Conservation (phyloP, 2,329 filamentous ascomycete species). For the Aureobasidium mangrovei region DNA sequence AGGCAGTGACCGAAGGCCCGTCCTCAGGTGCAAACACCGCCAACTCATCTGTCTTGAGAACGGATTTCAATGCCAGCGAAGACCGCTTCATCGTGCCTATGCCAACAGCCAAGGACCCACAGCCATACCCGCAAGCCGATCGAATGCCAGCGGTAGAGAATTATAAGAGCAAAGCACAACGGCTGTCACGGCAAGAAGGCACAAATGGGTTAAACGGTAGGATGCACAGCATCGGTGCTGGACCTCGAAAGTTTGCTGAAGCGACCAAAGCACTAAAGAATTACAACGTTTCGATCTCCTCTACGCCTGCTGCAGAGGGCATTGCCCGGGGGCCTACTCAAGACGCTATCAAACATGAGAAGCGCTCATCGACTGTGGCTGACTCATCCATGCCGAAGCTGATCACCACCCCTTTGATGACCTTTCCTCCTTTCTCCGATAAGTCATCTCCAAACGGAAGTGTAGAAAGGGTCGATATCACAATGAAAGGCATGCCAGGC, state of each 20-base stretch:
- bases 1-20: slow-evolving; percentile 12
- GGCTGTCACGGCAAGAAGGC: slow-evolving; percentile 20
- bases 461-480: too few species aligned
- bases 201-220: slow-evolving; percentile 7
- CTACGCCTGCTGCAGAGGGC: background rate
- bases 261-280: slow-evolving; percentile 13
- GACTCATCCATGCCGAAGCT: too few species aligned
- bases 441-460: too few species aligned
- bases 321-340: background rate
- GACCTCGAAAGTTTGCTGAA: slow-evolving; percentile 15
- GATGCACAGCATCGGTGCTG: slow-evolving; percentile 13
- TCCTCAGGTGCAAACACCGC: slow-evolving; percentile 11
- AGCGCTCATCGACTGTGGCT: too few species aligned
- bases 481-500: too few species aligned
- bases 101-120: slow-evolving; percentile 28
- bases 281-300: background rate
- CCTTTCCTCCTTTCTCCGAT: too few species aligned
- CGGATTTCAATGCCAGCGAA: slow-evolving; percentile 12
- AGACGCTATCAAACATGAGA: too few species aligned
- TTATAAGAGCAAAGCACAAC: slow-evolving; percentile 22
- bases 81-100: slow-evolving; percentile 27
- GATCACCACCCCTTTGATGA: too few species aligned
- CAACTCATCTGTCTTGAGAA: background rate
- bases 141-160: slow-evolving; percentile 26
- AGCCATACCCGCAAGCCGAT: slow-evolving; percentile 26